Evolutionary conservation across 192 early-diverging fungal species (phyloP).

Genomic region (Entomortierella beljakovae): DNA sequence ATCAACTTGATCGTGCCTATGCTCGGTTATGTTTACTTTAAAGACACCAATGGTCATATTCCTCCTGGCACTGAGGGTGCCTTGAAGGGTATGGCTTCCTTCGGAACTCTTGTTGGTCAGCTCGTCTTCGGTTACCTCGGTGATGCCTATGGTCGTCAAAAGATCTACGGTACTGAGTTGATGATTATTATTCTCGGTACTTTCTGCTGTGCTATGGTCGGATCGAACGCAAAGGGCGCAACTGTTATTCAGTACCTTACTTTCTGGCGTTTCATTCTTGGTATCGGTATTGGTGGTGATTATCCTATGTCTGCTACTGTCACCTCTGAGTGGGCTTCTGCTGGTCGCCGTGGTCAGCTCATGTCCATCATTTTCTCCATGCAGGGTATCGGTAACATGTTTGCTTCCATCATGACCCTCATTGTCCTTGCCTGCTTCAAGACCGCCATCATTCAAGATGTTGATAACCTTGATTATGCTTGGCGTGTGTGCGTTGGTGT

Average conservation of each 20-base stretch:
- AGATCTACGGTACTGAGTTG: conserved; percentile 89
- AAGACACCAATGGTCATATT: conserved; percentile 60
- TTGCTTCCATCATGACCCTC: conserved; percentile 78
- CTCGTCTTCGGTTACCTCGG: conserved; percentile 85
- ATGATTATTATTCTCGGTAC: conserved; percentile 94
- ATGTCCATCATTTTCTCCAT: conserved; percentile 89
- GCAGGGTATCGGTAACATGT: conserved; percentile 90
- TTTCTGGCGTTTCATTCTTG: conserved; percentile 83
- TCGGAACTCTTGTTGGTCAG: conserved; percentile 95
- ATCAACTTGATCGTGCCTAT: conserved; percentile 95
- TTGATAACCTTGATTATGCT: conserved; percentile 80
- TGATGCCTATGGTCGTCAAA: conserved; percentile 90
- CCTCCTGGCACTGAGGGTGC: conserved; percentile 74
- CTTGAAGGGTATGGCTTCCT: conserved; percentile 88
- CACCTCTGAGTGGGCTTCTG: conserved; percentile 90
- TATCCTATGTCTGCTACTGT: conserved; percentile 92
- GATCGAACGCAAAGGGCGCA: conserved; percentile 74
- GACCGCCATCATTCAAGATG: conserved; percentile 68
- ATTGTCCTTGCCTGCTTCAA: conserved; percentile 78
- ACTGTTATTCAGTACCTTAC: conserved; percentile 70
- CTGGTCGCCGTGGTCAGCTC: conserved; percentile 83
- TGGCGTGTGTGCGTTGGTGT: conserved; percentile 89
- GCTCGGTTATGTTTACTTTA: conserved; percentile 80
- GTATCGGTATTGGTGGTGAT: conserved; percentile 83
- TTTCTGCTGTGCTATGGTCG: conserved; percentile 80